Conservation (phyloP, 148 eudicot species). For the Arctostaphylos glauca region DNA sequence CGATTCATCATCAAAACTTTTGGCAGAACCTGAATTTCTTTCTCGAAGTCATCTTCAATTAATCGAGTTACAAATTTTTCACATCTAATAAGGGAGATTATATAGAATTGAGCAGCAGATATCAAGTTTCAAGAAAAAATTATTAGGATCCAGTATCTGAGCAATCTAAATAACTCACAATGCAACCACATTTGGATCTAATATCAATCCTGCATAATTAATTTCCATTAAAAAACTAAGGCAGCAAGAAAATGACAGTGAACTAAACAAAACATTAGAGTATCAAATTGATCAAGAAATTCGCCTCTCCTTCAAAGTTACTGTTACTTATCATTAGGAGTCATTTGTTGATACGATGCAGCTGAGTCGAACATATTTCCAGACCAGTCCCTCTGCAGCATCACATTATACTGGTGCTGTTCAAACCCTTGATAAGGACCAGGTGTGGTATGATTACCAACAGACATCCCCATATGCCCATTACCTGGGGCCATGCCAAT, state of each 20-base stretch:
- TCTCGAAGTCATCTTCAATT: background rate
- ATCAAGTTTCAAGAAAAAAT: background rate
- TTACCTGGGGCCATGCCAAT: constrained; percentile 33
- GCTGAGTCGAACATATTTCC: constrained; percentile 30
- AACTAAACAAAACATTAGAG: background rate
- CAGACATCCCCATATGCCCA: constrained; percentile 29
- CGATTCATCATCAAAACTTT: background rate
- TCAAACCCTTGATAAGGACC: constrained; percentile 33
- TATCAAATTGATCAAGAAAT: constrained; percentile 4
- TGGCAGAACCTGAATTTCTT: background rate
- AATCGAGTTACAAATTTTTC: background rate
- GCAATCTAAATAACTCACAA: background rate
- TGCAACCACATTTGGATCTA: constrained; percentile 11
- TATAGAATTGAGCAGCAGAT: background rate
- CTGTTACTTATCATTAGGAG: constrained; percentile 29
- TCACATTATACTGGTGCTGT: constrained; percentile 28
- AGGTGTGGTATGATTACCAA: constrained; percentile 15
- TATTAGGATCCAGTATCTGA: background rate
- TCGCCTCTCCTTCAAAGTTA: constrained; percentile 21
- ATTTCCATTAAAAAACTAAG: background rate
- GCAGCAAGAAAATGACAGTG: background rate
- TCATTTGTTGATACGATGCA: constrained; percentile 25
- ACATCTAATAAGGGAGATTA: background rate
- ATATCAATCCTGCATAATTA: constrained; percentile 19
- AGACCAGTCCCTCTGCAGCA: constrained; percentile 53